Conservation (phyloP, 1,139 yeast genomes). For the Nadsonia starkeyi-henricii region DNA sequence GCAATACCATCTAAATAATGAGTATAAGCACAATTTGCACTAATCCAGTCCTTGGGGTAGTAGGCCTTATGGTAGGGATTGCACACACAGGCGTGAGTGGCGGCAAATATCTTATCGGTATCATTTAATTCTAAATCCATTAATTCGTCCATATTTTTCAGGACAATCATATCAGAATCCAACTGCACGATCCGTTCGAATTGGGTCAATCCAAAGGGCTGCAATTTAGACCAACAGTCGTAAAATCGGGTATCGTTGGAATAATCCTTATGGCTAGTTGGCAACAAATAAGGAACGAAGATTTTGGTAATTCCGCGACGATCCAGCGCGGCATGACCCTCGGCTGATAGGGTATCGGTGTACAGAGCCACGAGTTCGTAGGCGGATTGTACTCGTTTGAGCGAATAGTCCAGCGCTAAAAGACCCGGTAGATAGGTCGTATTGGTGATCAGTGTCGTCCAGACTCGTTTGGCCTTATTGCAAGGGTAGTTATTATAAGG, state of each 20-base stretch:
- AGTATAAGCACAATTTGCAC: constrained; percentile 36
- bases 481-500: constrained; percentile 1
- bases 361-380: constrained; percentile 39
- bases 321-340: constrained; percentile 29
- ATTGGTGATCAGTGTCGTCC: constrained; percentile 43
- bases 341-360: constrained; percentile 30
- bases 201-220: constrained; percentile 35
- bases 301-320: constrained; percentile 29
- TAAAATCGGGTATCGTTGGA: constrained; percentile 35
- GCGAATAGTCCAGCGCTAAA: constrained; percentile 33
- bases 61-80: constrained; percentile 37
- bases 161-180: constrained; percentile 43
- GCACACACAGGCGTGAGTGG: constrained; percentile 47
- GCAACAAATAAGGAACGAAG: constrained; percentile 30
- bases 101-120: constrained; percentile 31
- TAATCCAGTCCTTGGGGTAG: constrained; percentile 39
- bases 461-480: constrained; percentile 20
- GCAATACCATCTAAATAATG: constrained; percentile 17
- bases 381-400: constrained; percentile 27
- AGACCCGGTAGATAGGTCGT: constrained; percentile 36
- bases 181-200: constrained; percentile 37
- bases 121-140: constrained; percentile 29
- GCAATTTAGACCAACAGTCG: constrained; percentile 47
- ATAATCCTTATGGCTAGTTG: constrained; percentile 30
- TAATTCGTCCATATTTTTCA: constrained; percentile 42